phyloP scores from a whole-genome alignment of 371 early-diverging fungal species.

The Enterospora canceri region DNA sequence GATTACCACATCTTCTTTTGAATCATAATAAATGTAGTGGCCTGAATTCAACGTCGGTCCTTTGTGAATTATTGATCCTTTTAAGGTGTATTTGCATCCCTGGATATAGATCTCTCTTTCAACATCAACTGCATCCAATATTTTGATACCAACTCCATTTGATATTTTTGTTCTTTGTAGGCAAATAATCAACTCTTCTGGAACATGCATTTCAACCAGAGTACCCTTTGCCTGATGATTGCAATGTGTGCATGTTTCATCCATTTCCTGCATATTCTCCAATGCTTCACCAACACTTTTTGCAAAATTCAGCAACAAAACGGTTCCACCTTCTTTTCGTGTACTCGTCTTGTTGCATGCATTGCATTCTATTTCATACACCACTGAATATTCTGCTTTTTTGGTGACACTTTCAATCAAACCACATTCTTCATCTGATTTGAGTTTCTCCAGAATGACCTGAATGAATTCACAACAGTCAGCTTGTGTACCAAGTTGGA shows the following conservation, averaged over 20 bases:
- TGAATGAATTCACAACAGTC: constrained; percentile 51
- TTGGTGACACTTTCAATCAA: constrained; percentile 21
- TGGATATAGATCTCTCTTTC: background rate
- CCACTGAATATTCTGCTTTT: constrained; percentile 18
- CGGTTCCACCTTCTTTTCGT: background rate
- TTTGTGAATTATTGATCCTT: constrained; percentile 20
- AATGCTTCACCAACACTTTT: constrained; percentile 14
- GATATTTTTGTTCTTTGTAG: constrained; percentile 3
- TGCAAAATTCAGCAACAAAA: constrained; percentile 14
- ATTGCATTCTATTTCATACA: constrained; percentile 12
- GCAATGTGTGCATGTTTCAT: background rate
- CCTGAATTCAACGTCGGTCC: constrained; percentile 16
- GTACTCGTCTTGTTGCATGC: constrained; percentile 10
- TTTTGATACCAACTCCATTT: background rate
- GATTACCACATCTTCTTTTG: background rate
- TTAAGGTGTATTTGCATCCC: background rate
- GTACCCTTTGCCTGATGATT: too few relatives aligned
- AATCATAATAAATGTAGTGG: constrained; percentile 31
- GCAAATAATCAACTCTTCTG: background rate
- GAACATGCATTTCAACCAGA: background rate
- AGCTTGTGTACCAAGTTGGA: constrained; percentile 38
- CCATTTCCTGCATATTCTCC: background rate
- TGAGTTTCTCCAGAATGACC: constrained; percentile 19
- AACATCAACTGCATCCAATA: background rate
- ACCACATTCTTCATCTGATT: constrained; percentile 27